A percentile compares a stretch with the other conserved stretches of the same genome.
Evolutionary conservation across 2,329 filamentous ascomycete genomes (phyloP).

Genomic region (Fusarium stilboides): DNA sequence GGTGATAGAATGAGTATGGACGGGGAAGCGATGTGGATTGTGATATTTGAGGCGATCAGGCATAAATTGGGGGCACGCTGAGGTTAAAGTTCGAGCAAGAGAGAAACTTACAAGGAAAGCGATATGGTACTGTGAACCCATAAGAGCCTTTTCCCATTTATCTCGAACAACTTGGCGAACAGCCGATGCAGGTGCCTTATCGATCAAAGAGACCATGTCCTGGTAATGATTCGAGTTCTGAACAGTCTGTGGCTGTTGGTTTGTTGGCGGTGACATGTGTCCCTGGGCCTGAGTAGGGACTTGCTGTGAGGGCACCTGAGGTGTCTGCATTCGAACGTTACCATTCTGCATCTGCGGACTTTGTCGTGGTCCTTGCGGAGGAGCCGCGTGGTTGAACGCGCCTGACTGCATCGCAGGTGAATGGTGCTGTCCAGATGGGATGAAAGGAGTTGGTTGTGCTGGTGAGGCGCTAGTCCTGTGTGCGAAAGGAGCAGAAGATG

Average conservation of each 20-base stretch:
- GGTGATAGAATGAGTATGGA: neutral
- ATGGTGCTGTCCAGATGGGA: conserved; percentile 14
- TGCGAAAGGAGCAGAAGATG: conserved; percentile 2
- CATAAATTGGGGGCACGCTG: neutral
- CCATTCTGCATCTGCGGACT: conserved; percentile 11
- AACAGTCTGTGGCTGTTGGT: conserved; percentile 41
- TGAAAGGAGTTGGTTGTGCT: conserved; percentile 8
- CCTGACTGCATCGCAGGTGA: conserved; percentile 29
- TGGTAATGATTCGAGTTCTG: conserved; percentile 46
- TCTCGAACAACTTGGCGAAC: conserved; percentile 66
- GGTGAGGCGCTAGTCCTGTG: conserved; percentile 9
- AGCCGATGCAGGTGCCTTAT: conserved; percentile 59
- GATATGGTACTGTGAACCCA: conserved; percentile 67
- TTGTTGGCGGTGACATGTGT: conserved; percentile 8
- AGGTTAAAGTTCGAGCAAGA: neutral
- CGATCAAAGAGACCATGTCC: conserved; percentile 52
- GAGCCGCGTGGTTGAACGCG: neutral
- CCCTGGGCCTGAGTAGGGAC: conserved; percentile 1
- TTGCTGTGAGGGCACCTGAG: conserved; percentile 10
- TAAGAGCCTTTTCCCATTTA: conserved; percentile 65
- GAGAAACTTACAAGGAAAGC: conserved; percentile 65
- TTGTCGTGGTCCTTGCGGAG: conserved; percentile 3
- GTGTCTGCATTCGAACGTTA: neutral
- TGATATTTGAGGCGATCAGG: neutral
- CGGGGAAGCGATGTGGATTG: neutral